Base-by-base conservation (phyloP, 78 protist genomes). In the Creolimax fragrantissima region DNA sequence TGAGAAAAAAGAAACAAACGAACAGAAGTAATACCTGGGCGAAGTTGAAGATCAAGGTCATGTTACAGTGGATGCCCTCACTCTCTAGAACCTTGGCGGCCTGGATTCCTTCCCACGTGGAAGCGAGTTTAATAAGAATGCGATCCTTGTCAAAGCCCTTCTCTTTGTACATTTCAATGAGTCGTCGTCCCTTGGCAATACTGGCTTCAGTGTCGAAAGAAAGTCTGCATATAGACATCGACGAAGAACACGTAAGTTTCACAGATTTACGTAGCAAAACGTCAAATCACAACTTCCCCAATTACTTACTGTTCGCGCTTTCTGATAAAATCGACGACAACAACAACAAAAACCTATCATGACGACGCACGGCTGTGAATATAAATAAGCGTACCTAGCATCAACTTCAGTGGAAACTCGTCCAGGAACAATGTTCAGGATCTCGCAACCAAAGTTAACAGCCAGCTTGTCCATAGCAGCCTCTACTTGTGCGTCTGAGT, bases 41-140 rank as follows among this genome's bases (percentile, higher is more conserved):
- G 92, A 96, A 84, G 83, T 93, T 43, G 93, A 98, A 98, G 88
- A 97, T 89, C 3, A 98, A 95, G 4, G 99, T 98, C 91, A 97
- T 86, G 95, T 98, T 98, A 93, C 97, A 95, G 91, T 97, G 98
- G 90, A 97, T 96, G 39, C 98, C 98, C 88, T 97, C 96, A 44
- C 35, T 42, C 92, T 97, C 99, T 44, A 98, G 95, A 39, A 43
- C 91, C 7, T 35, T 24, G 35, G 97, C 98, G 5, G 99, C 99
- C 90, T 96, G 88, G 86, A 98, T 97, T 7, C 99, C 99, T 89
- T 98, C 99, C 98, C 98, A 98, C 0, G 99, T 98, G 35, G 98
- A 94, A 3, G 99, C 98, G 6, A 98, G 45, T 92, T 98, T 98
- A 92, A 98, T 93, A 45, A 98, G 94, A 6, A 98, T 93, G 39